Conservation (phyloP, 345 rosid genomes). For the Alliaria petiolata region DNA sequence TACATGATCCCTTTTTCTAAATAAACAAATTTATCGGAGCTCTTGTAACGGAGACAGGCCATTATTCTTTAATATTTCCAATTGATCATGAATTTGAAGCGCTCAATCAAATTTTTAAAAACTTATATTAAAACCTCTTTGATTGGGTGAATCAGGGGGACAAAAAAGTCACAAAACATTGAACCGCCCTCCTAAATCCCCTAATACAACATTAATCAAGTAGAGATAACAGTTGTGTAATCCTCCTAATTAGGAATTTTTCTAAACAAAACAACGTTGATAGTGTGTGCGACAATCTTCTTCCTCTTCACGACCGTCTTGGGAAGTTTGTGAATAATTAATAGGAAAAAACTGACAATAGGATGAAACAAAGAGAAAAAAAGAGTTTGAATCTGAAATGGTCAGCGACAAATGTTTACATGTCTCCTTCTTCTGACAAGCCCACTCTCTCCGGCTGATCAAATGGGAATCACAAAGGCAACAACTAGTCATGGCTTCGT, state of each 20-base stretch:
- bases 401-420: conserved; percentile 24
- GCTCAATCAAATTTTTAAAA: neutral
- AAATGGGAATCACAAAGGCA: conserved; percentile 25
- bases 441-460: conserved; percentile 9
- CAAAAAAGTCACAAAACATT: conserved; percentile 7
- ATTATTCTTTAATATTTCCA: conserved; percentile 15
- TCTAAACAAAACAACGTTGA: neutral
- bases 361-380: conserved; percentile 28
- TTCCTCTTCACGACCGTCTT: conserved; percentile 12
- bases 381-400: conserved; percentile 14
- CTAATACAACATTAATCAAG: neutral
- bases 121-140: neutral
- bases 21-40: conserved; percentile 9
- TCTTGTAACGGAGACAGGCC: conserved; percentile 6
- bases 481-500: conserved; percentile 21
- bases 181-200: conserved; percentile 27
- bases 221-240: neutral
- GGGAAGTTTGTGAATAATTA: conserved; percentile 16
- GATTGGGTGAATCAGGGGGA: neutral
- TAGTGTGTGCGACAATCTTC: neutral
- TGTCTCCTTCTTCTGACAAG: conserved; percentile 31
- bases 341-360: neutral
- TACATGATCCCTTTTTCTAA: neutral
- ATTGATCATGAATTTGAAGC: conserved; percentile 11
- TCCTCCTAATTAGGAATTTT: neutral